phyloP scores from a whole-genome alignment of 192 early-diverging fungal species.

The Linnemannia hyalina region DNA sequence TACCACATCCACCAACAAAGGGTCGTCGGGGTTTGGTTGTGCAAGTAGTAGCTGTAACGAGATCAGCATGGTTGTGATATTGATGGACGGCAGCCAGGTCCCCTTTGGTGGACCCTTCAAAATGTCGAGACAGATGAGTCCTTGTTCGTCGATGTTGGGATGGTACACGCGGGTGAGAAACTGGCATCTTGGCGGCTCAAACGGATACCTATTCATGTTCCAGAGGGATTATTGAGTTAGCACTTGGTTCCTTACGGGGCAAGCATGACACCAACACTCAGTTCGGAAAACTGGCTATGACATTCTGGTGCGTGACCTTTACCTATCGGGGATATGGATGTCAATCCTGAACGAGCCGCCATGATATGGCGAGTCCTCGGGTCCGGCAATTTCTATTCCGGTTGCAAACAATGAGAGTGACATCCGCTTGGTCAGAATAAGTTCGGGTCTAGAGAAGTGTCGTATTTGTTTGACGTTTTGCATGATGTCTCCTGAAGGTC shows the following conservation, averaged over 20 bases:
- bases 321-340: conserved; percentile 67
- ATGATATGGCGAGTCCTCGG: conserved; percentile 75
- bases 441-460: neutral
- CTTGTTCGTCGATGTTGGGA: conserved; percentile 84
- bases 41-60: conserved; percentile 71
- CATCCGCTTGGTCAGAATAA: neutral
- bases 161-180: conserved; percentile 86
- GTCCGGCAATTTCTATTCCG: conserved; percentile 66
- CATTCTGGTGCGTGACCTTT: neutral
- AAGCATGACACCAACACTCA: neutral
- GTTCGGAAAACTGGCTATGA: neutral
- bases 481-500: neutral
- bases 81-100: conserved; percentile 80
- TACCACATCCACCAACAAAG: conserved; percentile 78
- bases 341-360: conserved; percentile 74
- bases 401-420: neutral
- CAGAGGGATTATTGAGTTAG: neutral
- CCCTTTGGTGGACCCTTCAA: conserved; percentile 72
- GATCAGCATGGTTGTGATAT: conserved; percentile 69
- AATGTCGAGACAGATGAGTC: conserved; percentile 82
- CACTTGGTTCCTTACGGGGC: neutral
- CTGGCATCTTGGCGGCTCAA: conserved; percentile 78
- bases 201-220: conserved; percentile 64
- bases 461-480: neutral
- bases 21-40: conserved; percentile 82